Conservation (phyloP, 768 basidiomycete species). For the Mycena galericulata region DNA sequence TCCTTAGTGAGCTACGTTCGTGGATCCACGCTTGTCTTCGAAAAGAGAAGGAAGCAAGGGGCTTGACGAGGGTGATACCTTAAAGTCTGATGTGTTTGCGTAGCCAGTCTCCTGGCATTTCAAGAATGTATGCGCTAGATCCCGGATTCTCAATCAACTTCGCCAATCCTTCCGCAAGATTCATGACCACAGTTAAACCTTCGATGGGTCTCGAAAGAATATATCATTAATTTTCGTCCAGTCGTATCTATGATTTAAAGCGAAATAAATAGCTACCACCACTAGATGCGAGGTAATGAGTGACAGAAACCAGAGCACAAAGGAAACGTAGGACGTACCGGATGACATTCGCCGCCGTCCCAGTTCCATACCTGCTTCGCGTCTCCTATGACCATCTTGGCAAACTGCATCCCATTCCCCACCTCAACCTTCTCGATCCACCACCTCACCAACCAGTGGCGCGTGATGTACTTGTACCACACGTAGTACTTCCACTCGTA, state of each 20-base stretch:
- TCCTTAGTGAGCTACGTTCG: too few species aligned
- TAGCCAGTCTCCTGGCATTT: too few species aligned
- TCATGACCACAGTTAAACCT: too few species aligned
- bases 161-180: too few species aligned
- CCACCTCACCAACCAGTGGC: slow-evolving; percentile 54
- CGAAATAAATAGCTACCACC: background rate
- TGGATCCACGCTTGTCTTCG: too few species aligned
- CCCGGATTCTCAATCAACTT: too few species aligned
- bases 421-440: slow-evolving; percentile 48
- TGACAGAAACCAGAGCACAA: background rate
- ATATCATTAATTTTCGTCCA: too few species aligned
- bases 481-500: slow-evolving; percentile 51
- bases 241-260: background rate
- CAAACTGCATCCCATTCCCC: slow-evolving; percentile 49
- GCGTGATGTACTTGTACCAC: slow-evolving; percentile 51
- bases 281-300: slow-evolving; percentile 3
- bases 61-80: too few species aligned
- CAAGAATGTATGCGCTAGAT: too few species aligned
- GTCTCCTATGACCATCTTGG: slow-evolving; percentile 52
- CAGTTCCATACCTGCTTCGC: slow-evolving; percentile 44
- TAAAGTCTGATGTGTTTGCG: too few species aligned
- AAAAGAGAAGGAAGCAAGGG: too few species aligned
- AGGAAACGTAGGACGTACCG: slow-evolving; percentile 28
- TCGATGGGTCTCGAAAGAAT: too few species aligned
- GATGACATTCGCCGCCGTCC: slow-evolving; percentile 52